Evolutionary conservation across 2,329 filamentous ascomycete species (phyloP), one percentile per base, ranked within the genome.

Genomic region (Juglanconis juglandina): DNA sequence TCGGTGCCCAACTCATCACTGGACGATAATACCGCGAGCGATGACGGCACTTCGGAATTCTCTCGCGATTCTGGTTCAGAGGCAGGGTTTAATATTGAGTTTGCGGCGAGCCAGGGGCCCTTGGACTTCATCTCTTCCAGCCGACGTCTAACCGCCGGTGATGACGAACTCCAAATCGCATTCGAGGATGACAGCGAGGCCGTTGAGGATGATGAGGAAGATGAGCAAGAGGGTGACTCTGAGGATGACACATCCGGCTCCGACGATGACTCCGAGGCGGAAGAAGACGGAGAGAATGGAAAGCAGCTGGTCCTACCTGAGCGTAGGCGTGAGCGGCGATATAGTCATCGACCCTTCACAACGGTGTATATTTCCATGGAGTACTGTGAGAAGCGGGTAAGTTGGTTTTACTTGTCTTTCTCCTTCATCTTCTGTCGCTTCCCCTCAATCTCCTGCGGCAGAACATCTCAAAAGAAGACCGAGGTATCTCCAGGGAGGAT

Each of bases 361-460:
- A 93, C 89, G 0, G 88, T 93, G 47, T 99, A 97, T 72, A 98
- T 99, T 59, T 95, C 96, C 63, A 99, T 99, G 95, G 95, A 99
- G 71, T 96, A 97, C 67, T 99, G 95, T 70, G 94, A 98, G 72
- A 95, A 94, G 70, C 86, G 90, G 66, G 87, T 89, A 76, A 73
- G 82, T 75, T 30, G 24, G 24, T 24, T 24, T 24, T 24, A 24
- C 1, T 24, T 24, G 24, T 24, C 24, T 24, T 24, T 24, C 24
- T 24, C 24, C 24, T 24, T 24, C 24, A 24, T 24, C 24, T 24
- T 24, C 24, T 24, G 24, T 2, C 24, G 24, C 24, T 24, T 24
- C 24, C 24, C 24, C 24, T 24, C 24, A 24, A 24, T 24, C 24
- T 24, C 24, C 24, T 24, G 24, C 24, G 24, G 56, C 4, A 9